Base-by-base conservation (phyloP, 164 flowering plant species). In the Vitis rupestris region DNA sequence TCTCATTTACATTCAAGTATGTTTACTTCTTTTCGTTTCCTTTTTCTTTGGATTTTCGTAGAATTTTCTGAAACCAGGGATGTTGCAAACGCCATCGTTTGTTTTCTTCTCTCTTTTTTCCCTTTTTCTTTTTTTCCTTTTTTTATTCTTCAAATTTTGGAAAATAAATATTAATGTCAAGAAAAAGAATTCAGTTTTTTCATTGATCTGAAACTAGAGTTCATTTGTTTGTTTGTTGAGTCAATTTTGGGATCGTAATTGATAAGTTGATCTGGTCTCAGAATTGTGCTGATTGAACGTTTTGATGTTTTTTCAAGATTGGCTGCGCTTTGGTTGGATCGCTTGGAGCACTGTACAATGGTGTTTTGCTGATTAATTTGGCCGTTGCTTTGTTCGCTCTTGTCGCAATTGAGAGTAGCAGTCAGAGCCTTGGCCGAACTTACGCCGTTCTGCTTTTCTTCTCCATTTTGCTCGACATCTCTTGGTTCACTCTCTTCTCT, bases 341-440 rank as follows among this genome's bases (percentile, higher is more conserved):
- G 12, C 83, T 92, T 9, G 97, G 93, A 51, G 92, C 98, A 50
- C 75, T 85, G 72, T 94, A 84, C 80, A 94, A 86, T 44, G 98
- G 98, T 0, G 91, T 94, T 0, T 75, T 83, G 80, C 71, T 92
- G 60, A 78, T 90, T 48, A 85, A 92, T 75, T 75, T 94, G 74
- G 89, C 79, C 2, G 80, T 94, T 10, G 84, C 91, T 3, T 78
- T 94, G 76, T 92, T 94, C 69, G 98, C 92, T 0, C 82, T 94
- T n/a, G 94, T 94, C 7, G 98, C 98, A 8, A 88, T 92, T 55
- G 97, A 92, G 83, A 92, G 92, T 70, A 87, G 88, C 81, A 92
- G 92, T 69, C 98, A 92, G 82, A 84, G 89, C 56, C 88, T 92
- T 9, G 97, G 86, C 49, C 81, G 97, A 0, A 86, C 93, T n/a